Percentiles rank a stretch among this genome's conserved stretches.
phyloP scores from a whole-genome alignment of 169 alveolate species.

The Plasmodium adleri region DNA sequence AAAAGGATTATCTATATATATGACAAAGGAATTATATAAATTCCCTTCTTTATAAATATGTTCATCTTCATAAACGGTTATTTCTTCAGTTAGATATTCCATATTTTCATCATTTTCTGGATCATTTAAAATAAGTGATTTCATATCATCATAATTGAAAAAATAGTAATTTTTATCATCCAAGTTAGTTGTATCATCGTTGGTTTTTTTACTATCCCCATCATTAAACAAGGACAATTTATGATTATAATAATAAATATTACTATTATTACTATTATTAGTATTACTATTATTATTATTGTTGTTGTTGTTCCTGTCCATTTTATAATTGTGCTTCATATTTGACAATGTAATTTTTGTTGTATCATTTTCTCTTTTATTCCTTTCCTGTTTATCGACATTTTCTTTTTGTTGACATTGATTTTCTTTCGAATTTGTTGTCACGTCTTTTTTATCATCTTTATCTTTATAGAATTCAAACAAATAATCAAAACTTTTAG shows the following conservation, averaged over 20 bases:
- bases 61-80: conserved; percentile 34
- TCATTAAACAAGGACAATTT: background rate
- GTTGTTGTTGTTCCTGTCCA: background rate
- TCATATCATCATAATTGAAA: no score
- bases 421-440: background rate
- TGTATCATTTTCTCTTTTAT: background rate
- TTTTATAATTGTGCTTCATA: background rate
- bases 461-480: conserved; percentile 24
- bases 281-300: no score
- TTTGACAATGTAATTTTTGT: background rate
- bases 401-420: background rate
- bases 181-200: background rate
- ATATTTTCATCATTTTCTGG: conserved; percentile 2
- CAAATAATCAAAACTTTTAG: conserved; percentile 33
- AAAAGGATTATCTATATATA: conserved; percentile 40
- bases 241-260: background rate
- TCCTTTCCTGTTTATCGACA: background rate
- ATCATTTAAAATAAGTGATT: no score
- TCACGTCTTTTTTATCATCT: background rate
- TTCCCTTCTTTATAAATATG: conserved; percentile 18
- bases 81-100: conserved; percentile 22
- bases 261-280: no score
- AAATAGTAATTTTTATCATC: background rate
- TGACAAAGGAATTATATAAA: conserved; percentile 21
- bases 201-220: background rate